phyloP scores from a whole-genome alignment of 768 basidiomycete species.

The Ramaria sp. region DNA sequence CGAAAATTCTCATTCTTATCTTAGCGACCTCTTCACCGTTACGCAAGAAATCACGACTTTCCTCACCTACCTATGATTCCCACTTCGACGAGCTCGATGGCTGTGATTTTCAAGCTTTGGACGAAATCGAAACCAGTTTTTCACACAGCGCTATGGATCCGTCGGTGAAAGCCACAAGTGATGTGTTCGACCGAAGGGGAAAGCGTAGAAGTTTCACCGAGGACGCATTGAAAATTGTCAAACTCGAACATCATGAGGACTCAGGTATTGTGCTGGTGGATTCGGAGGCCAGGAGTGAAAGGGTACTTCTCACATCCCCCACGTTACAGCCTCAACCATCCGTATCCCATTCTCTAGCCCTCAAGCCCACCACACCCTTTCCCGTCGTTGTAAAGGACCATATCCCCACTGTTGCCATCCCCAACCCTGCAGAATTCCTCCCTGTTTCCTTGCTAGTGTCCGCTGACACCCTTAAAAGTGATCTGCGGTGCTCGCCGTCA shows the following conservation, averaged over 20 bases:
- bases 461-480: neutral
- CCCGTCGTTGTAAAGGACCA: neutral
- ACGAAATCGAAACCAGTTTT: conserved; percentile 35
- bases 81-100: conserved; percentile 40
- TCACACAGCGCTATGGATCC: conserved; percentile 22
- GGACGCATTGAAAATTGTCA: neutral
- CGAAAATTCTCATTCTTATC: neutral
- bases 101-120: conserved; percentile 44
- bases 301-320: neutral
- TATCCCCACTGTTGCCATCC: neutral
- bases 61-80: conserved; percentile 55
- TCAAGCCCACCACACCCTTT: neutral
- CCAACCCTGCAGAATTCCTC: neutral
- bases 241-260: neutral
- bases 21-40: conserved; percentile 25
- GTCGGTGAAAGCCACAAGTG: neutral
- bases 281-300: neutral
- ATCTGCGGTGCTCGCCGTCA: neutral
- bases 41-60: conserved; percentile 50
- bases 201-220: neutral
- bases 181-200: neutral
- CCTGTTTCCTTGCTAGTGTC: neutral
- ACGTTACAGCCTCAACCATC: neutral
- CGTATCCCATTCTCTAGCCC: neutral
- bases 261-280: neutral